Evolutionary conservation across 2,329 filamentous ascomycete species (phyloP), one percentile per base, ranked within the genome.

Genomic region (Pyricularia sp.): DNA sequence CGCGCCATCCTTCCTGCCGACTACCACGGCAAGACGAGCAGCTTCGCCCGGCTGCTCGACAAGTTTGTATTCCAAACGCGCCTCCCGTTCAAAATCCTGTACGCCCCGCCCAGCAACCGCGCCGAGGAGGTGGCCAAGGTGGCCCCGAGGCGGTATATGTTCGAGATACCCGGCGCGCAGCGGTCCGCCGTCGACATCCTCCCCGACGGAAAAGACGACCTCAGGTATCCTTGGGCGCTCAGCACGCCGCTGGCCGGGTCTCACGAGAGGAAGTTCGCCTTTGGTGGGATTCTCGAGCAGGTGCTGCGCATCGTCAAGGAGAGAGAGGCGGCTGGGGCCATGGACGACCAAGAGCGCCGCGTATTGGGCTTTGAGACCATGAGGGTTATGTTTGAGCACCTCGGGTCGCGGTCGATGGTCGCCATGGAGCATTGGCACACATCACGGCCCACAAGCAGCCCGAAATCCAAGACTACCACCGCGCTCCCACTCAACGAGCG

Each of bases 301-400:
- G 84, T 90, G 4, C 82, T 87, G 69, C 81, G 84, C 22, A 78
- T 88, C 10, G 26, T 57, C 5, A 26, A 22, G 44, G 30, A 57
- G 28, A 44, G 62, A 49, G 66, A 44, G 24, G 19, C 65, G 26
- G 64, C 35, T 26, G 73, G 84, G 35, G 64, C 28, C 35, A 64
- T 65, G 40, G 73, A 71, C 12, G 68, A 83, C 2, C 76, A 80
- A 2, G 88, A 96, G 73, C 84, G 92, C 4, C 81, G 82, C 31
- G 78, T 80, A 2, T 79, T 99, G 59, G 93, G 90, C 1, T 80
- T 82, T 55, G 87, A 89, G 68, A 81, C 85, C 1, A 93, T 97
- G 88, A 83, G 87, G 44, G 80, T 92, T 1, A 86, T 88, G 19
- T 99, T 97, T 73, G 91, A 96, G 74, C 93, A 97, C 77, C 79